phyloP scores from a whole-genome alignment of 225 moss, liverwort and hornwort genomes.

The Antitrichia curtipendula region DNA sequence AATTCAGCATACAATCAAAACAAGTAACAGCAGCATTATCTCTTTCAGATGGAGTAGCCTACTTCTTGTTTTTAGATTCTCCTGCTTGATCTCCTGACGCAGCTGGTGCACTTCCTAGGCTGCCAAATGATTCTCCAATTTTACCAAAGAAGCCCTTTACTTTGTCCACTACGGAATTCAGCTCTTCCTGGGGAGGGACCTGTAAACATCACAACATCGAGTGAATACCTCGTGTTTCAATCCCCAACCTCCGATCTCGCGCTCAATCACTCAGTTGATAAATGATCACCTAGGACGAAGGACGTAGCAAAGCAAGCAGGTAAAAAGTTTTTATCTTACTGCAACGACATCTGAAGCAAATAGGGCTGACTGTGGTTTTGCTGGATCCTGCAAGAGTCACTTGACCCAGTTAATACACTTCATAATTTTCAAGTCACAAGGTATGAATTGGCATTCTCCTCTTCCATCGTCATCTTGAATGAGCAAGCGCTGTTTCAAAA shows the following conservation, averaged over 20 bases:
- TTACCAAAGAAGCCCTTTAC: conserved; percentile 75
- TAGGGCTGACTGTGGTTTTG: conserved; percentile 69
- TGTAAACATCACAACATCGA: conserved; percentile 1
- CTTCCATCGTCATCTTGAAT: background rate
- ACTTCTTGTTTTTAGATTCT: conserved; percentile 32
- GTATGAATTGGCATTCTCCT: background rate
- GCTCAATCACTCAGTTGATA: background rate
- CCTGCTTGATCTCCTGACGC: conserved; percentile 12
- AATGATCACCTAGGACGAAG: background rate
- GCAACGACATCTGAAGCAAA: conserved; percentile 71
- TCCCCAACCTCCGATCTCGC: background rate
- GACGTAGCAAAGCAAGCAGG: background rate
- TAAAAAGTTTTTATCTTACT: conserved; percentile 14
- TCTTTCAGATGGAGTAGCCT: background rate
- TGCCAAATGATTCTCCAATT: conserved; percentile 82
- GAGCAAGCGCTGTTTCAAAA: background rate
- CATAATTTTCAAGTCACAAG: background rate
- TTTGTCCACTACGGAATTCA: conserved; percentile 80
- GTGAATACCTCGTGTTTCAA: background rate
- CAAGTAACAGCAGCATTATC: background rate
- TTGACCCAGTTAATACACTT: background rate
- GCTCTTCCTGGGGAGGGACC: conserved; percentile 76
- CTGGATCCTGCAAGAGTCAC: conserved; percentile 44
- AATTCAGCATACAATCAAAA: background rate
- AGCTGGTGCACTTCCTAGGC: conserved; percentile 28